Evolutionary conservation across 768 basidiomycete species (phyloP).

Genomic region (Xanthoconium purpureum): DNA sequence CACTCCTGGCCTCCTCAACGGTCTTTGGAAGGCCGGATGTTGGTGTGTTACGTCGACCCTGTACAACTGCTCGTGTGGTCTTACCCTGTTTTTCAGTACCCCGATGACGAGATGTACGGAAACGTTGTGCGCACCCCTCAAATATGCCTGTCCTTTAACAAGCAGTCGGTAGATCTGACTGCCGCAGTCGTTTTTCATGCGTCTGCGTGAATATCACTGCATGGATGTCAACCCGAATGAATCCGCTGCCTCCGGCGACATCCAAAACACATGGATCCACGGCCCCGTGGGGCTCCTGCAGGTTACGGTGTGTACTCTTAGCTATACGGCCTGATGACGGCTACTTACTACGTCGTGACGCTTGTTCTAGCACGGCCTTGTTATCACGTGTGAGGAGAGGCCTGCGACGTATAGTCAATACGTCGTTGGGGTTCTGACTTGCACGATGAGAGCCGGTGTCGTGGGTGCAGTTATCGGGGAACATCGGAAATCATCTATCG

Average conservation of each 20-base stretch:
- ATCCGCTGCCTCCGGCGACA: slow-evolving; percentile 33
- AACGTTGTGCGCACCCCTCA: slow-evolving; percentile 19
- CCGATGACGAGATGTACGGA: slow-evolving; percentile 17
- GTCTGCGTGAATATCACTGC: slow-evolving; percentile 53
- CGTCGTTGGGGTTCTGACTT: slow-evolving; percentile 36
- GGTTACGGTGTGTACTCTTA: slow-evolving; percentile 23
- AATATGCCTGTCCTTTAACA: slow-evolving; percentile 32
- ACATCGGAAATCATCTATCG: slow-evolving; percentile 30
- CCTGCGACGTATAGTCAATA: slow-evolving; percentile 42
- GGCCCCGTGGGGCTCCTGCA: slow-evolving; percentile 13
- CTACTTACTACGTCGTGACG: not conserved
- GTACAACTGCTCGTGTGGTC: not conserved
- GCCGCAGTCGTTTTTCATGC: slow-evolving; percentile 56
- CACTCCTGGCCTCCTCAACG: slow-evolving; percentile 49
- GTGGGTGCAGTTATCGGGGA: slow-evolving; percentile 28
- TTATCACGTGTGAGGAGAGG: slow-evolving; percentile 22
- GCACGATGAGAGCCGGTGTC: slow-evolving; percentile 43
- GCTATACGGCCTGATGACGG: not conserved
- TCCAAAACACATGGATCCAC: slow-evolving; percentile 43
- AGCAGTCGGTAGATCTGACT: slow-evolving; percentile 34
- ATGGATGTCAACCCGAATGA: slow-evolving; percentile 37
- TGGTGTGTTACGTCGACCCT: slow-evolving; percentile 41
- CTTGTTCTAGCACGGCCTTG: slow-evolving; percentile 18
- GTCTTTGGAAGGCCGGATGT: slow-evolving; percentile 62
- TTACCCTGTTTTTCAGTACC: slow-evolving; percentile 12